These are phyloP conservation scores for Usnea hakonensis DNA, from an alignment of 495 filamentous ascomycete genomes.

Conservation along the genomic window DNA sequence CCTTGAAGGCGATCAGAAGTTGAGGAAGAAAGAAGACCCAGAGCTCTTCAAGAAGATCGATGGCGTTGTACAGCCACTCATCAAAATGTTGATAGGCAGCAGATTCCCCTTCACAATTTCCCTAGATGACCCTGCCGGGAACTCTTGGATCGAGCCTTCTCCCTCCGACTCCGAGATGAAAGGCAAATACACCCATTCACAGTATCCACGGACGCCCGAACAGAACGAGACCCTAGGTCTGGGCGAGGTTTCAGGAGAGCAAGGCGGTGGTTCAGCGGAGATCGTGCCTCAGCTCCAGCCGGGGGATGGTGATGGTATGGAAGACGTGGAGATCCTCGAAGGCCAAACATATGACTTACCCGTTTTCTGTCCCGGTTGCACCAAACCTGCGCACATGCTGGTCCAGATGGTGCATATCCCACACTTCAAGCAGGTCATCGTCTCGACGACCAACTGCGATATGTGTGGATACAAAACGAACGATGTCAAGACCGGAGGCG, in stretches of 20 bases:
- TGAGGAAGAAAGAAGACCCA: slow-evolving; percentile 62
- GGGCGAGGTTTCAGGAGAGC: slow-evolving; percentile 28
- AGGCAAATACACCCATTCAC: slow-evolving; percentile 67
- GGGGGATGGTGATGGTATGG: slow-evolving; percentile 30
- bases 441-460: slow-evolving; percentile 83
- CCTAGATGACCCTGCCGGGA: slow-evolving; percentile 89
- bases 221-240: slow-evolving; percentile 81
- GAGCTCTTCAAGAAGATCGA: slow-evolving; percentile 70
- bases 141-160: slow-evolving; percentile 92
- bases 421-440: slow-evolving; percentile 88
- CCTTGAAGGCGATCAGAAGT: slow-evolving; percentile 64
- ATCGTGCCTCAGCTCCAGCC: slow-evolving; percentile 15
- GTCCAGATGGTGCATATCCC: slow-evolving; percentile 97
- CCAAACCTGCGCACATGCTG: slow-evolving; percentile 70
- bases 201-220: slow-evolving; percentile 72
- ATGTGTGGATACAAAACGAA: slow-evolving; percentile 90
- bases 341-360: slow-evolving; percentile 87
- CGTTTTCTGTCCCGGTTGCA: slow-evolving; percentile 82
- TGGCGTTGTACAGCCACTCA: slow-evolving; percentile 57
- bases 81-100: slow-evolving; percentile 59
- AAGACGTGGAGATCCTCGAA: slow-evolving; percentile 72
- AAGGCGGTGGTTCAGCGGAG: slow-evolving; percentile 4
- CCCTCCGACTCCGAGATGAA: slow-evolving; percentile 52
- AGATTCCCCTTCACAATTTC: slow-evolving; percentile 81
- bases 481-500: slow-evolving; percentile 94